Evolutionary conservation across 257 asterid genomes (phyloP).

Genomic region (Solanum ahanhuiri): DNA sequence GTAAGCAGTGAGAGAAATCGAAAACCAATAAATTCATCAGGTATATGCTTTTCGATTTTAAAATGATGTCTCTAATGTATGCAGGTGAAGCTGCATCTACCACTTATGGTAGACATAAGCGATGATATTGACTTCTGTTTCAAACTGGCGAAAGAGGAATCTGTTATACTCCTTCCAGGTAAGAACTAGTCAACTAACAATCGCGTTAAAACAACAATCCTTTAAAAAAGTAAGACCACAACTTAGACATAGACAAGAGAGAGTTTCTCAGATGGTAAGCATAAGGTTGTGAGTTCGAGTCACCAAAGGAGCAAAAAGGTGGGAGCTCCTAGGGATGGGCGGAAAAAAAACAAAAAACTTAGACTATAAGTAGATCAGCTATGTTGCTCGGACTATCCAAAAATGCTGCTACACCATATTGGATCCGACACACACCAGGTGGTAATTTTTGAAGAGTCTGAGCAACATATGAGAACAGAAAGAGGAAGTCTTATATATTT

Average conservation of each 20-base stretch:
- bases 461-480: background rate
- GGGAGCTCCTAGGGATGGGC: no score
- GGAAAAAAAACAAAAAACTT: no score
- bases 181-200: background rate
- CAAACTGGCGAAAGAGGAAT: slow-evolving; percentile 83
- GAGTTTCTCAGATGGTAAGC: no score
- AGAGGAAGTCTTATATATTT: background rate
- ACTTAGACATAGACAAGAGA: background rate
- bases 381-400: background rate
- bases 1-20: slow-evolving; percentile 13
- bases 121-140: slow-evolving; percentile 66
- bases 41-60: background rate
- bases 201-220: background rate
- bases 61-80: background rate
- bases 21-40: background rate
- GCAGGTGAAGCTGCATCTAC: slow-evolving; percentile 53
- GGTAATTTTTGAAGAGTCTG: background rate
- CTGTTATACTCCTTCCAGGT: slow-evolving; percentile 82
- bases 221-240: background rate
- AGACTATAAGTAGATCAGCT: background rate
- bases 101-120: slow-evolving; percentile 41
- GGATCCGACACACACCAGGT: background rate
- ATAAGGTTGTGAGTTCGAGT: no score
- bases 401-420: background rate
- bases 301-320: no score